These are phyloP conservation scores for Entrophospora sp. DNA, from an alignment of 192 early-diverging fungal genomes.

Conservation along the genomic window DNA sequence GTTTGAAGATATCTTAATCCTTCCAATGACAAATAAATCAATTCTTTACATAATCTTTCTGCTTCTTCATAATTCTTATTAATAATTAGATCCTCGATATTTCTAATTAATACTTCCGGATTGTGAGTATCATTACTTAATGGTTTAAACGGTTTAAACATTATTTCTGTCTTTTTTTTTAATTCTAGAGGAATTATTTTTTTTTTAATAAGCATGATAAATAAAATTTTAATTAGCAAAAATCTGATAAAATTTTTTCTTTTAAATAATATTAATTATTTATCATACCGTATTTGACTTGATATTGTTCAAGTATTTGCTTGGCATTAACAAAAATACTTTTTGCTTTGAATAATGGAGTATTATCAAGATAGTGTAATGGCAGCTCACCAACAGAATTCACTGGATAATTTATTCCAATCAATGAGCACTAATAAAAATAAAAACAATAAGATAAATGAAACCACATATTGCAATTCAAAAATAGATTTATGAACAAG, in stretches of 20 bases:
- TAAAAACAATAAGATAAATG: neutral
- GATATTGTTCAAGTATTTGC: slow-evolving; percentile 79
- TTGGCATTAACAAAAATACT: slow-evolving; percentile 73
- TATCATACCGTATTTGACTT: slow-evolving; percentile 61
- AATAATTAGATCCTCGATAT: slow-evolving; percentile 57
- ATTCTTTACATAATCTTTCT: slow-evolving; percentile 48
- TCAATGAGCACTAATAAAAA: slow-evolving; percentile 59
- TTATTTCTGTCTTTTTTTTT: slow-evolving; percentile 69
- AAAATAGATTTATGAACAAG: slow-evolving; percentile 4
- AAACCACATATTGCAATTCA: neutral
- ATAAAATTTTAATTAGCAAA: neutral
- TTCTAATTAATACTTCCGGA: slow-evolving; percentile 40
- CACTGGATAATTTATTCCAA: slow-evolving; percentile 80
- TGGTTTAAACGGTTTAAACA: slow-evolving; percentile 68
- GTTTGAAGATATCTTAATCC: slow-evolving; percentile 94
- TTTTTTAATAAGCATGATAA: neutral
- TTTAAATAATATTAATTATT: neutral
- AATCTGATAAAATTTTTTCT: neutral
- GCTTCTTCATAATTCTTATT: slow-evolving; percentile 55
- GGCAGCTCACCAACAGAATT: slow-evolving; percentile 93
- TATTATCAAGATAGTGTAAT: slow-evolving; percentile 62
- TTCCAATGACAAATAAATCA: slow-evolving; percentile 60
- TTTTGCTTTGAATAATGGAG: slow-evolving; percentile 64
- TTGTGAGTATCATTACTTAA: slow-evolving; percentile 45
- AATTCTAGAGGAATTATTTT: slow-evolving; percentile 32